A percentile compares a stretch with the other conserved stretches of the same genome.
These are phyloP conservation scores for Wallacemonas rigidus DNA, from an alignment of 208 protist genomes.

Conservation along the genomic window DNA sequence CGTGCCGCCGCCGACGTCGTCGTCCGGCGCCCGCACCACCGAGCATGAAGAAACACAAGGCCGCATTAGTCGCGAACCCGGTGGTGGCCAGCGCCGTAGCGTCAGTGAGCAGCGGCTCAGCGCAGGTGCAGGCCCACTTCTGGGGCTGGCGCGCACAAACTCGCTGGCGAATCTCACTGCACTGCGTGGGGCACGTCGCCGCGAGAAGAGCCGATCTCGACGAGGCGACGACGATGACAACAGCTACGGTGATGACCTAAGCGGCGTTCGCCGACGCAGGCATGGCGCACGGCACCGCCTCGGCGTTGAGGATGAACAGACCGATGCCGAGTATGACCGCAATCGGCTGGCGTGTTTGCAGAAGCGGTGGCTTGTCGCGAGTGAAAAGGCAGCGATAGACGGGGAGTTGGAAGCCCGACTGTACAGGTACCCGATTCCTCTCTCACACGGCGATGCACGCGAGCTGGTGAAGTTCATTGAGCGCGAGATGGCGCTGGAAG, in stretches of 20 bases:
- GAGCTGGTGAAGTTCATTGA: constrained; percentile 30
- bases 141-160: neutral
- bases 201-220: neutral
- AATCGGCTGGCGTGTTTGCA: constrained; percentile 49
- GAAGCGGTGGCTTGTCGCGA: constrained; percentile 62
- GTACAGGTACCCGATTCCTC: constrained; percentile 52
- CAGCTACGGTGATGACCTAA: too few species aligned
- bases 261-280: neutral
- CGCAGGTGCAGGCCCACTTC: constrained; percentile 4
- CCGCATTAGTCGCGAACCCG: too few species aligned
- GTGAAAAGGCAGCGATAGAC: constrained; percentile 25
- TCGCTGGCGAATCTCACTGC: neutral
- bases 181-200: constrained; percentile 9
- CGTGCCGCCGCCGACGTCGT: neutral
- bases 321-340: constrained; percentile 21
- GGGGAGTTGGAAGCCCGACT: constrained; percentile 54
- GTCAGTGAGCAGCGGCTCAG: neutral
- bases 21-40: too few species aligned
- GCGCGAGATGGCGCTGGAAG: constrained; percentile 29
- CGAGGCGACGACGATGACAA: too few species aligned
- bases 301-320: constrained; percentile 4
- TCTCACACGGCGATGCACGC: constrained; percentile 43
- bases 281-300: neutral
- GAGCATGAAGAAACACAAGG: too few species aligned
- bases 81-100: constrained; percentile 3